Evolutionary conservation across 106 monocot species (phyloP).

Genomic region (Allium cepa): DNA sequence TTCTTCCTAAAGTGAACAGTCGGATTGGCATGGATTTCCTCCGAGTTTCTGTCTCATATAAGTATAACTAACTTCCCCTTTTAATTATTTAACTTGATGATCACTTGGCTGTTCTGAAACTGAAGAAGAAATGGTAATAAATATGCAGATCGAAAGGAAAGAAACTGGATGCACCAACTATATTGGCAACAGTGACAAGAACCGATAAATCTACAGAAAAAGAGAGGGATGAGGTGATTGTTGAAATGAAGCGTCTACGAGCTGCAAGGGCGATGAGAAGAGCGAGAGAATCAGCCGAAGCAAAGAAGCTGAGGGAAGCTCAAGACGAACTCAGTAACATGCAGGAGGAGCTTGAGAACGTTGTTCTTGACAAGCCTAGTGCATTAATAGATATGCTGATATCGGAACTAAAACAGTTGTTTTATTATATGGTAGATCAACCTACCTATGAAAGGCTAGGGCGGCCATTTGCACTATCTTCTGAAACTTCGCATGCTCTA

Average conservation of each 20-base stretch:
- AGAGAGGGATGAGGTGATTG: not conserved
- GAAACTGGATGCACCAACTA: not conserved
- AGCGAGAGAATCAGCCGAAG: not conserved
- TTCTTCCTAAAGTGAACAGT: not conserved
- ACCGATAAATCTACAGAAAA: not conserved
- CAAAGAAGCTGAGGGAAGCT: not conserved
- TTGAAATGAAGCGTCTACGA: not conserved
- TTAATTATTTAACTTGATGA: not conserved
- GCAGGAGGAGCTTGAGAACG: too few species aligned
- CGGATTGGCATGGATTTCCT: not conserved
- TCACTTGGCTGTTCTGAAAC: too few species aligned
- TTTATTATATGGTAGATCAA: too few species aligned
- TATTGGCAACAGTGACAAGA: not conserved
- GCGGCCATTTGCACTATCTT: too few species aligned
- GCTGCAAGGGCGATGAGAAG: slow-evolving; percentile 1
- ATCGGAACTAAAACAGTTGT: too few species aligned
- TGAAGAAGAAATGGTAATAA: not conserved
- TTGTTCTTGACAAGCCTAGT: too few species aligned
- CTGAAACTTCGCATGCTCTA: too few species aligned
- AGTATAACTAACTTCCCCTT: too few species aligned
- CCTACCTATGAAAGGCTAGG: too few species aligned
- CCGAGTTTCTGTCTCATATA: not conserved
- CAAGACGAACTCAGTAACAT: not conserved
- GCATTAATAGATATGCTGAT: too few species aligned
- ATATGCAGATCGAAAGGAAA: not conserved